Base-by-base conservation (phyloP, 192 early-diverging fungal genomes). In the Coemansia sp. region DNA sequence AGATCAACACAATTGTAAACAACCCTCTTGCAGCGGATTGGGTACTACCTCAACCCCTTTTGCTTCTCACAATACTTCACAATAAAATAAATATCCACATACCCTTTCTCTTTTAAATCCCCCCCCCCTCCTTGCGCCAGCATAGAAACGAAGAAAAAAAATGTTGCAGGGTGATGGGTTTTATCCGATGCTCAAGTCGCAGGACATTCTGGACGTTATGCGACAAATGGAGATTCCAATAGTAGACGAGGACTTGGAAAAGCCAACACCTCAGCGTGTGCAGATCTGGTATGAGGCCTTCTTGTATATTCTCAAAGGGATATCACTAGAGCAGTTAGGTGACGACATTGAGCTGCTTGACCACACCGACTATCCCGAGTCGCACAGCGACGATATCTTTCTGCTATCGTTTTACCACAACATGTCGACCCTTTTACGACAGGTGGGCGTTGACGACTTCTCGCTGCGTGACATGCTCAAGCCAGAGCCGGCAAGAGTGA, bases 381-480 rank as follows among this genome's bases (percentile, higher is more conserved):
- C 88, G 18, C 86, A 90, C 58, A 76, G 77, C 30, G 88, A 92
- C 24, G 83, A 87, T 21, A 78, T 89, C 2, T 74, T 73, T 22
- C 74, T 88, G 8, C 83, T 92, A 76, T 73, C 75, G 4, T 89
- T 88, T 57, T 87, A 87, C 69, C 80, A 84, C 44, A 81, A 86
- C 59, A 76, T 92, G 90, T 51, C 73, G 4, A 87, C 76, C 18
- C 81, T 94, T 52, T 82, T 94, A 76, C 52, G 64, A 14, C 85
- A 89, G 8, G 87, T 91, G 1, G 92, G 94, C 10, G 71, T 92
- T 0, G 74, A 84, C 10, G 90, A 91, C 67, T 93, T 94, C 74
- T 85, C 83, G 41, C 78, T 92, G 14, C 80, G 87, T 31, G 94
- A 96, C 64, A 68, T 96, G 54, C 74, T 92, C 19, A 87, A 85